These are phyloP conservation scores for Tricladium varicosporioides DNA, from an alignment of 2,329 filamentous ascomycete genomes.

Conservation along the genomic window DNA sequence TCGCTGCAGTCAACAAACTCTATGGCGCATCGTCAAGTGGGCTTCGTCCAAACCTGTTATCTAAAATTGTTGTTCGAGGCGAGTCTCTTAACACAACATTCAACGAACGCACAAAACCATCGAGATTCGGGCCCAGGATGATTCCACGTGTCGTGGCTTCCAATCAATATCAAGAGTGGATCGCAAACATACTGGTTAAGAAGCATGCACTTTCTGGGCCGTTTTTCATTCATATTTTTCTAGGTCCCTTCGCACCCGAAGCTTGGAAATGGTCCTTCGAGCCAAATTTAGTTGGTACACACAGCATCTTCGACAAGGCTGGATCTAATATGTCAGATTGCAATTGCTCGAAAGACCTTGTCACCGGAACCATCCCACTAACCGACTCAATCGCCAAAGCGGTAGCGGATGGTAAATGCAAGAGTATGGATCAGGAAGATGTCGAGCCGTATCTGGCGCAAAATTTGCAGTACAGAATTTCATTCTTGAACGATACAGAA, in stretches of 20 bases:
- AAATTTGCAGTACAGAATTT: slow-evolving; percentile 29
- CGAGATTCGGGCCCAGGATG: neutral
- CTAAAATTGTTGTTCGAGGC: neutral
- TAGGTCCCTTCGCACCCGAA: slow-evolving; percentile 43
- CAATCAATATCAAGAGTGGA: slow-evolving; percentile 59
- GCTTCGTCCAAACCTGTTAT: neutral
- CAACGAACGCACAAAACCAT: too few relatives aligned
- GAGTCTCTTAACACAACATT: neutral
- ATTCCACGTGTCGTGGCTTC: neutral
- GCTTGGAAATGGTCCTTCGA: slow-evolving; percentile 29
- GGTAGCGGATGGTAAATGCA: slow-evolving; percentile 30
- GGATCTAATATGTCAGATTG: neutral
- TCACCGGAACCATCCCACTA: slow-evolving; percentile 43
- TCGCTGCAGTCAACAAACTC: slow-evolving; percentile 57
- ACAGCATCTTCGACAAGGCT: slow-evolving; percentile 37
- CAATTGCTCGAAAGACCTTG: slow-evolving; percentile 26
- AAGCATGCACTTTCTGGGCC: slow-evolving; percentile 60
- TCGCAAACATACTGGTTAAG: slow-evolving; percentile 61
- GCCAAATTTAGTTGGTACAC: slow-evolving; percentile 29
- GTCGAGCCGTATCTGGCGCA: slow-evolving; percentile 27
- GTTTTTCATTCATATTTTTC: slow-evolving; percentile 67
- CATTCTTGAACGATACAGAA: slow-evolving; percentile 19
- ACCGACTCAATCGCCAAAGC: slow-evolving; percentile 41
- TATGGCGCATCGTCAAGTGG: slow-evolving; percentile 31
- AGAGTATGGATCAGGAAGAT: slow-evolving; percentile 23